Conservation (phyloP, 495 filamentous ascomycete species). For the Letharia lupina region DNA sequence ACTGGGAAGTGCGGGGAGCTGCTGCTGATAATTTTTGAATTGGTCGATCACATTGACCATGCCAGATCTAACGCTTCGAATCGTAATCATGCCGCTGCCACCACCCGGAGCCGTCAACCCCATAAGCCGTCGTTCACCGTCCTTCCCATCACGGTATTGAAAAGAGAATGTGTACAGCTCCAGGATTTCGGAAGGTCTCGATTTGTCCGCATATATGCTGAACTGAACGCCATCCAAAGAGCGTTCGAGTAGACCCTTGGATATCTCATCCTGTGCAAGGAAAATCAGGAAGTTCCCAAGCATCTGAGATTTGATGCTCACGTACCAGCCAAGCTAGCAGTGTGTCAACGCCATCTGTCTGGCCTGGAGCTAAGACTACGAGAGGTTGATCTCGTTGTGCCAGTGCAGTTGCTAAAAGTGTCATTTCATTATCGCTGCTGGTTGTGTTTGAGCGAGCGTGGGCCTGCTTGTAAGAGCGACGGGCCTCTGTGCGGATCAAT, state of each 20-base stretch:
- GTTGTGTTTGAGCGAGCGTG: neutral
- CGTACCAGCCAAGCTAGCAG: constrained; percentile 40
- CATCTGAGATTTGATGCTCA: neutral
- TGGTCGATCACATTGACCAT: constrained; percentile 36
- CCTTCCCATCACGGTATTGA: constrained; percentile 30
- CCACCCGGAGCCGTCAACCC: constrained; percentile 34
- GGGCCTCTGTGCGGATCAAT: neutral
- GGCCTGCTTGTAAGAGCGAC: neutral
- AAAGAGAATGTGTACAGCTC: constrained; percentile 47
- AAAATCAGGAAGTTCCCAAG: constrained; percentile 13
- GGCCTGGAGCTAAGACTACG: constrained; percentile 31
- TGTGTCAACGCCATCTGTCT: constrained; percentile 34
- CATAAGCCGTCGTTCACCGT: constrained; percentile 26
- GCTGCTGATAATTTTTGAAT: constrained; percentile 30
- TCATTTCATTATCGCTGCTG: neutral
- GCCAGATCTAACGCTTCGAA: constrained; percentile 31
- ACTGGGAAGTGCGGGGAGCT: constrained; percentile 41
- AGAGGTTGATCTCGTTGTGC: constrained; percentile 27
- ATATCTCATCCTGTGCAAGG: constrained; percentile 37
- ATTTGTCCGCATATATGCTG: constrained; percentile 36
- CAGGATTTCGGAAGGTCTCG: constrained; percentile 33
- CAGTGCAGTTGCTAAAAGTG: constrained; percentile 8
- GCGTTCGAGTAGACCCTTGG: constrained; percentile 35
- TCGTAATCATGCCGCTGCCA: constrained; percentile 30
- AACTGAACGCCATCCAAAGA: constrained; percentile 39